phyloP scores from a whole-genome alignment of 1,284 basidiomycete species.

The Puccinia coronata region DNA sequence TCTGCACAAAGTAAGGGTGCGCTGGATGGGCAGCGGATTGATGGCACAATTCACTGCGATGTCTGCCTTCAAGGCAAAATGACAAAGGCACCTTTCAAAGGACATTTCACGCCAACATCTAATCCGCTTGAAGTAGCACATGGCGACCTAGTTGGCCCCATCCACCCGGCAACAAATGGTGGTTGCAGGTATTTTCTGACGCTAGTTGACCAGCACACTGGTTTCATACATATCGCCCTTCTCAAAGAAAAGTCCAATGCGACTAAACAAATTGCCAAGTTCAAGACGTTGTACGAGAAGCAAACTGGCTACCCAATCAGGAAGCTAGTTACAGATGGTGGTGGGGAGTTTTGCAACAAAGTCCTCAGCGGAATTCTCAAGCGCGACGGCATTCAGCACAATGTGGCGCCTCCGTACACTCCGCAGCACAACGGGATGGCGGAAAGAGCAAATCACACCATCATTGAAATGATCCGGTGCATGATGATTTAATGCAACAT shows the following conservation, averaged over 20 bases:
- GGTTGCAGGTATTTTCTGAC: not conserved
- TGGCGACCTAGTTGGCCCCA: not conserved
- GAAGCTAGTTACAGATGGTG: constrained; percentile 13
- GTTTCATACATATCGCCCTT: not conserved
- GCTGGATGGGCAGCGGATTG: not conserved
- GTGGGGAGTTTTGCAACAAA: constrained; percentile 13
- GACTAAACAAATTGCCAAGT: not conserved
- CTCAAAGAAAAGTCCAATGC: constrained; percentile 8
- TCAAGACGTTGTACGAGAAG: not conserved
- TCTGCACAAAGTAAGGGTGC: not conserved
- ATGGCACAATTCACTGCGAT: not conserved
- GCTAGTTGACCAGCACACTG: not conserved
- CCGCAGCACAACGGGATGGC: constrained; percentile 8
- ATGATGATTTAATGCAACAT: not conserved
- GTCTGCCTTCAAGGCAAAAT: not conserved
- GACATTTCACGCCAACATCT: not conserved
- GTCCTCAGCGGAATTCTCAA: not conserved
- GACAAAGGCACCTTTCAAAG: not conserved
- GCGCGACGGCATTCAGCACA: not conserved
- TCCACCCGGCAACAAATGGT: not conserved
- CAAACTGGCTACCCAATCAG: not conserved
- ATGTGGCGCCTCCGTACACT: constrained; percentile 6
- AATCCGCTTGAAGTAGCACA: not conserved
- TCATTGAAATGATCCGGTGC: not conserved
- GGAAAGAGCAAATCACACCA: not conserved